Percentiles rank a stretch among this genome's conserved stretches.
Evolutionary conservation across 2,329 filamentous ascomycete genomes (phyloP).

Genomic region (Cordyceps pruinosa): DNA sequence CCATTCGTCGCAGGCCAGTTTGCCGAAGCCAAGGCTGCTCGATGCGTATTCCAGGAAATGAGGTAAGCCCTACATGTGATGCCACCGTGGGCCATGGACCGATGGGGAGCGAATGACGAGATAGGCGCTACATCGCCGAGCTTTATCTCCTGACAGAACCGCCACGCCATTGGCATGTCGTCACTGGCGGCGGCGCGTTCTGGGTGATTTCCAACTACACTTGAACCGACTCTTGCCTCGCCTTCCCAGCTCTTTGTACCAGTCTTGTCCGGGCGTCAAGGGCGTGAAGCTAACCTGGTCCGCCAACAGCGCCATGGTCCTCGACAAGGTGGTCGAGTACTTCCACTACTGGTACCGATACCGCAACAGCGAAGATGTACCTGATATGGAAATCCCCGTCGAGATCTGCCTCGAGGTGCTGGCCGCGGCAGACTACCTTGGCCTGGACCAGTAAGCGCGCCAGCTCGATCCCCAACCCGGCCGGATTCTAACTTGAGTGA

Average conservation of each 20-base stretch:
- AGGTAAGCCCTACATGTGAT: constrained; percentile 46
- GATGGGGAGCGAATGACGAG: constrained; percentile 28
- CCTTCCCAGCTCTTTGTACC: constrained; percentile 18
- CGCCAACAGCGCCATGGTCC: constrained; percentile 54
- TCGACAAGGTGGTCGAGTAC: constrained; percentile 78
- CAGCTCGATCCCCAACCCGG: constrained; percentile 14
- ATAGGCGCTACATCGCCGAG: constrained; percentile 31
- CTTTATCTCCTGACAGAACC: constrained; percentile 38
- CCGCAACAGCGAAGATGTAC: constrained; percentile 62
- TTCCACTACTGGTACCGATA: constrained; percentile 77
- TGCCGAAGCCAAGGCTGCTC: constrained; percentile 55
- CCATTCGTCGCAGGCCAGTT: constrained; percentile 47
- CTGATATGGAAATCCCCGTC: constrained; percentile 73
- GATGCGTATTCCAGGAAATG: constrained; percentile 64
- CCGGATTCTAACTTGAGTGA: constrained; percentile 22
- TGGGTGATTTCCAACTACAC: constrained; percentile 52
- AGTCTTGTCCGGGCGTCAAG: background rate
- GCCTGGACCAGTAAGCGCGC: constrained; percentile 49
- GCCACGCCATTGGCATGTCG: constrained; percentile 15
- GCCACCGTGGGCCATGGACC: constrained; percentile 8
- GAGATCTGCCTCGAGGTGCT: constrained; percentile 73
- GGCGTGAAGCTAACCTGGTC: constrained; percentile 19
- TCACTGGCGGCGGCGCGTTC: constrained; percentile 28
- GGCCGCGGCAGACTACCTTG: constrained; percentile 70
- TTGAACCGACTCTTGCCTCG: constrained; percentile 48